Evolutionary conservation across 495 filamentous ascomycete species (phyloP), one percentile per base, ranked within the genome.

Genomic region (Penicillium manginii): DNA sequence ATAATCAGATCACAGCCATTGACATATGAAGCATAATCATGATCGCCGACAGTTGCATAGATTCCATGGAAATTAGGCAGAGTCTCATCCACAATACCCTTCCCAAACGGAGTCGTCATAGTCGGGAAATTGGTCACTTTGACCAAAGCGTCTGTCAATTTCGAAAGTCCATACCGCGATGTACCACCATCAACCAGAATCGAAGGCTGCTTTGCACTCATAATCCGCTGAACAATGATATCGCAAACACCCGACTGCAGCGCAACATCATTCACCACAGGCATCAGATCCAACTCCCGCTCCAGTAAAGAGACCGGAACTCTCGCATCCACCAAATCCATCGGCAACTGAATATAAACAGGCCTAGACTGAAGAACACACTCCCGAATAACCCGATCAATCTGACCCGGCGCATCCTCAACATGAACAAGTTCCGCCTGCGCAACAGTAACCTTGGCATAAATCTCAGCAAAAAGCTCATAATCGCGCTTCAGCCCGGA

Each of bases 271-370:
- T 50, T 19, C 52, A 39, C 1, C 21, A 48, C 15, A 42, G 58
- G 19, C 40, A 18, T n/a, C 17, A 58, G 26, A 54, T 54, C 14
- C 26, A 50, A 18, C 7, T 5, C 19, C 17, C 18, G 35, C 6
- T 19, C 12, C 0, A 57, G 54, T 1, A 17, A 50, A 12, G 42
- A 50, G 21, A 19, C 49, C 0, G 57, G 53, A 2, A 75, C 64
- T 0, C 32, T 52, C 9, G 56, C 52, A 14, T 52, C 52, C n/a
- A 76, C 73, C 71, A 81, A 69, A 50, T 79, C 78, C 2, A 52
- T 59, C 0, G 78, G 78, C 3, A 79, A 23, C 15, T 67, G 60
- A 18, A 81, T 64, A 32, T 74, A 76, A 1, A 81, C 77, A 7
- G 77, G 78, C 43, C 70, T 55, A 48, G 67, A 72, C 35, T 74